phyloP scores from a whole-genome alignment of 1,284 basidiomycete species.

The Ustilago nuda region DNA sequence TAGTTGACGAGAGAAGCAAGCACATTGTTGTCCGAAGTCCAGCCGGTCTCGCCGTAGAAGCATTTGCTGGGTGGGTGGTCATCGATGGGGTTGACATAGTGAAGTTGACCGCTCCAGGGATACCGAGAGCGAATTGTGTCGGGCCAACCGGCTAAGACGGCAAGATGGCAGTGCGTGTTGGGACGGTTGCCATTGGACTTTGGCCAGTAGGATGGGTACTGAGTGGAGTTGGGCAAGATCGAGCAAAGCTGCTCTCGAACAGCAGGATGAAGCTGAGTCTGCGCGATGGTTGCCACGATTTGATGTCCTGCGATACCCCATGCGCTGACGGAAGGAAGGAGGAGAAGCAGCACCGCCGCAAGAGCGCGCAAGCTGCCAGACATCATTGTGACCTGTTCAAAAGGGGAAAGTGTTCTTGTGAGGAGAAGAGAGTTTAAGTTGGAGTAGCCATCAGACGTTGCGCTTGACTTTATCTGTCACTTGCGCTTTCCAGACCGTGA shows the following conservation, averaged over 20 bases:
- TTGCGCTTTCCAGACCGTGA: no score
- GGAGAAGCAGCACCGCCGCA: constrained; percentile 13
- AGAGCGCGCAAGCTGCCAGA: not conserved
- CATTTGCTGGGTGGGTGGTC: constrained; percentile 84
- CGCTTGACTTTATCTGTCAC: no score
- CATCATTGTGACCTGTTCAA: constrained; percentile 10
- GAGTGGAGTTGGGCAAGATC: constrained; percentile 73
- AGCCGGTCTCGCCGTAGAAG: constrained; percentile 80
- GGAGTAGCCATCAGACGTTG: no score
- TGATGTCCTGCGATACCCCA: constrained; percentile 78
- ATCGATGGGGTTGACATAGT: constrained; percentile 79
- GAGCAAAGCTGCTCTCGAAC: constrained; percentile 78
- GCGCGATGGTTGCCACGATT: constrained; percentile 90
- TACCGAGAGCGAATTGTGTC: constrained; percentile 63
- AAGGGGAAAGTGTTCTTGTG: no score
- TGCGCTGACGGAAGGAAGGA: constrained; percentile 25
- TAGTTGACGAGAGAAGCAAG: constrained; percentile 59
- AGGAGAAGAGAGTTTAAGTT: no score
- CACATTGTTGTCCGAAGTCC: constrained; percentile 72
- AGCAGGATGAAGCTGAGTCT: constrained; percentile 84
- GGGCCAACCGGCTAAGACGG: constrained; percentile 85
- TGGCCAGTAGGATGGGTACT: constrained; percentile 44
- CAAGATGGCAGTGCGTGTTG: constrained; percentile 66
- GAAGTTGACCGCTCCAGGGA: constrained; percentile 73
- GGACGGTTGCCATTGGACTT: not conserved